Percentiles rank a stretch among this genome's conserved stretches.
Evolutionary conservation across 2,329 filamentous ascomycete species (phyloP).

Genomic region (Hawksworthiomyces lignivorus): DNA sequence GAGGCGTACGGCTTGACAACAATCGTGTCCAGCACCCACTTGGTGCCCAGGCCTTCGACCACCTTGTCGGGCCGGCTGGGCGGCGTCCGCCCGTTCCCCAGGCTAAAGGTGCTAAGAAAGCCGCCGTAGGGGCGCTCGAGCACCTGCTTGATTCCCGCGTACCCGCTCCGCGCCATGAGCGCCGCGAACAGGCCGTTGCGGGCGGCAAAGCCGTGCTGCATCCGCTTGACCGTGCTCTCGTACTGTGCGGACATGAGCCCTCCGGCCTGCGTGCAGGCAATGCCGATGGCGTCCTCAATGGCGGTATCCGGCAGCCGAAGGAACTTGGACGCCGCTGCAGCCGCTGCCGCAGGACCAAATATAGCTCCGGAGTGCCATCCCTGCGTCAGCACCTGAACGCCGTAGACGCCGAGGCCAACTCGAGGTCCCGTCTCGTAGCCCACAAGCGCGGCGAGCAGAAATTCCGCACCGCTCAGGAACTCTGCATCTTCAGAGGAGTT

Average conservation of each 20-base stretch:
- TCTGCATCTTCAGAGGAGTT: neutral
- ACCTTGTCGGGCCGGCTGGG: constrained; percentile 17
- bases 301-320: constrained; percentile 21
- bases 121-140: constrained; percentile 34
- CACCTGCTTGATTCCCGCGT: constrained; percentile 33
- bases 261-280: constrained; percentile 31
- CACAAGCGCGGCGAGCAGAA: constrained; percentile 29
- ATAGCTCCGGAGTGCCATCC: constrained; percentile 34
- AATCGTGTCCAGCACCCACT: constrained; percentile 28
- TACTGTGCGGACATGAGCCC: constrained; percentile 35
- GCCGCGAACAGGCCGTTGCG: constrained; percentile 33
- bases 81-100: constrained; percentile 6
- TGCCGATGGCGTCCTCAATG: constrained; percentile 30
- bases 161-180: constrained; percentile 28
- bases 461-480: constrained; percentile 19
- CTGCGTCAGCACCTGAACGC: constrained; percentile 27
- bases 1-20: constrained; percentile 29
- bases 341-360: constrained; percentile 29
- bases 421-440: constrained; percentile 33
- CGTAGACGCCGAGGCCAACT: constrained; percentile 29
- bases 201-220: constrained; percentile 38
- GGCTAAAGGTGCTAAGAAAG: constrained; percentile 31
- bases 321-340: constrained; percentile 24
- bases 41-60: constrained; percentile 24
- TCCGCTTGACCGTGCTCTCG: constrained; percentile 34